Base-by-base conservation (phyloP, 495 filamentous ascomycete genomes). In the Aspergillus ellipticus region DNA sequence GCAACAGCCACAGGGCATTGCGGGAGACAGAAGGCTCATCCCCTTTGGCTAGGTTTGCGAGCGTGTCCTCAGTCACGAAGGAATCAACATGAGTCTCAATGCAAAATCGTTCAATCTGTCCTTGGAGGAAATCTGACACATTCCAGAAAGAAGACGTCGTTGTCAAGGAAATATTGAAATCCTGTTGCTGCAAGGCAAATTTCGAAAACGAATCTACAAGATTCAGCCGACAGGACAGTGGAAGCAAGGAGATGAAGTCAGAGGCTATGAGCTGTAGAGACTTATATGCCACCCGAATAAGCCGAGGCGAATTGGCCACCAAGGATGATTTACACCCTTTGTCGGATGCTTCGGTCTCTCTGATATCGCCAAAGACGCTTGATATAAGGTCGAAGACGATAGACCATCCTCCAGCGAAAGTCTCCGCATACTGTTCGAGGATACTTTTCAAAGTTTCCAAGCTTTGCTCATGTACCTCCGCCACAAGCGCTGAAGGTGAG, bases 81-180 rank as follows among this genome's bases (percentile, higher is more conserved):
- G 68, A 55, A 47, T 69, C 66, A 19, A 77, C 65, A 46, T 74
- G 57, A 10, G 58, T 66, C 46, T 82, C 74, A 35, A 85, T 66
- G 0, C 68, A 71, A 48, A 79, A 78, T 10, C 59, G 55, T 16
- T 74, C 73, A 42, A 74, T 81, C 22, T 74, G 72, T 39, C 65
- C 69, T 47, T 77, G 78, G 29, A 97, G 79, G 57, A 89, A 95
- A 67, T 96, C 92, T 2, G 94, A 96, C 11, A 96, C 82, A 57
- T 90, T 91, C 88, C 91, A 96, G 72, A 96, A 96, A 64, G 95
- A 95, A 0, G 93, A 96, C 10, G 94, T 87, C 1, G 90, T 92
- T 15, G 95, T 97, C 15, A 98, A 75, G 0, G 92, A 95, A 53
- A 97, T 95, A 61, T 98, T 98, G 51, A 98, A 82, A 69, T 97